These are phyloP conservation scores for Melampsora larici-populina DNA, from an alignment of 1,284 basidiomycete species.

Conservation along the genomic window DNA sequence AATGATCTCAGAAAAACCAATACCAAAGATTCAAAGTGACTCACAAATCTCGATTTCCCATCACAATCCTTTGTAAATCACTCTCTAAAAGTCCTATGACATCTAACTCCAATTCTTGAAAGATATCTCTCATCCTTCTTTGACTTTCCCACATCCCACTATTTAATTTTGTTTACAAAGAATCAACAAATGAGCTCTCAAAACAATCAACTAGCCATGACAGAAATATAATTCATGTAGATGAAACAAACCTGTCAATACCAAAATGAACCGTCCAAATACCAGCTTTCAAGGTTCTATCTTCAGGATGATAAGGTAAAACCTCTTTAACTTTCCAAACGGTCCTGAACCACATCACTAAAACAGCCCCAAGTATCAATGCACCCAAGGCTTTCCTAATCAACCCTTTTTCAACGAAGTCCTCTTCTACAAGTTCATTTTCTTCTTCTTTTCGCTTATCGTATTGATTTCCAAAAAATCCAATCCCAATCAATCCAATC, in stretches of 20 bases:
- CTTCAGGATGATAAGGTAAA: conserved; percentile 65
- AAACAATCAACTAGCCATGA: no score
- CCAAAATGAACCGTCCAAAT: conserved; percentile 88
- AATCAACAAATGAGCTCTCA: not conserved
- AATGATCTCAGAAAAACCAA: not conserved
- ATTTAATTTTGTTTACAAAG: conserved; percentile 58
- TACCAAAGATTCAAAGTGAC: conserved; percentile 49
- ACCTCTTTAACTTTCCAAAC: conserved; percentile 58
- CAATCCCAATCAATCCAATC: conserved; percentile 45
- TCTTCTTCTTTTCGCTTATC: not conserved
- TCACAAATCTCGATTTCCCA: conserved; percentile 81
- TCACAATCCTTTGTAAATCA: conserved; percentile 76
- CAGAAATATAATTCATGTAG: not conserved
- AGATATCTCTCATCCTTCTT: conserved; percentile 68
- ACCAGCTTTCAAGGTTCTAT: conserved; percentile 74
- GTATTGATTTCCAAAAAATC: conserved; percentile 25
- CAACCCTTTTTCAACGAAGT: no score
- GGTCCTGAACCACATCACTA: conserved; percentile 61
- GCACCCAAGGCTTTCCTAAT: conserved; percentile 7
- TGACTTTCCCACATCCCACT: conserved; percentile 79
- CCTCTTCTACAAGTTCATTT: no score
- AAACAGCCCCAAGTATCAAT: conserved; percentile 53
- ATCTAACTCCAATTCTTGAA: conserved; percentile 56
- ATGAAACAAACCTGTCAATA: conserved; percentile 37
- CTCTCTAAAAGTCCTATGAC: conserved; percentile 68